These are phyloP conservation scores for Picochlorum sp. DNA, from an alignment of 139 green algal genomes.

Conservation along the genomic window DNA sequence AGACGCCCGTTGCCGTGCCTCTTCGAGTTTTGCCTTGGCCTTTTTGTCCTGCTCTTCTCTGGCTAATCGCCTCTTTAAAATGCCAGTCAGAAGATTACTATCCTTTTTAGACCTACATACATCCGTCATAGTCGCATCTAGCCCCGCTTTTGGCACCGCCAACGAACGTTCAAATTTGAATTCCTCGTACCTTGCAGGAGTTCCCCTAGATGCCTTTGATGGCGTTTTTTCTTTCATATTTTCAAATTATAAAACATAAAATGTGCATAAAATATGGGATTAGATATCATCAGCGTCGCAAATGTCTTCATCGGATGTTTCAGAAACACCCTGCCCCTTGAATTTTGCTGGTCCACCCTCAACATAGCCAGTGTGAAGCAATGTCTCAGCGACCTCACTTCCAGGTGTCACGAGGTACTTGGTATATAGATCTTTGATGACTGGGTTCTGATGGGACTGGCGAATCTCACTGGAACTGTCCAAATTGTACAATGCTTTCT, in stretches of 20 bases:
- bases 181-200: too few species aligned
- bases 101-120: too few species aligned
- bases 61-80: too few species aligned
- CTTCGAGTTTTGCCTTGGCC: too few species aligned
- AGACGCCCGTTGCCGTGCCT: too few species aligned
- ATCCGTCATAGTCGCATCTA: too few species aligned
- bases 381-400: slow-evolving; percentile 21
- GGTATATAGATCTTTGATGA: slow-evolving; percentile 25
- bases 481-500: slow-evolving; percentile 34
- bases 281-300: background rate
- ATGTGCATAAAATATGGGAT: background rate
- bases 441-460: slow-evolving; percentile 23
- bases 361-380: slow-evolving; percentile 34
- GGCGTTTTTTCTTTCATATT: too few species aligned
- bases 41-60: too few species aligned
- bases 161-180: too few species aligned
- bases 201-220: too few species aligned
- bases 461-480: slow-evolving; percentile 19
- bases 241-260: background rate
- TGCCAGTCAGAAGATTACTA: too few species aligned
- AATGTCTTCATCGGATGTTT: background rate
- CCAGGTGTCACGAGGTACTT: slow-evolving; percentile 19
- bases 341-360: slow-evolving; percentile 16
- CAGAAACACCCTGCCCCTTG: background rate
- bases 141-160: too few species aligned